Base-by-base conservation (phyloP, 306 rosid genomes). In the Dalbergia oliveri region DNA sequence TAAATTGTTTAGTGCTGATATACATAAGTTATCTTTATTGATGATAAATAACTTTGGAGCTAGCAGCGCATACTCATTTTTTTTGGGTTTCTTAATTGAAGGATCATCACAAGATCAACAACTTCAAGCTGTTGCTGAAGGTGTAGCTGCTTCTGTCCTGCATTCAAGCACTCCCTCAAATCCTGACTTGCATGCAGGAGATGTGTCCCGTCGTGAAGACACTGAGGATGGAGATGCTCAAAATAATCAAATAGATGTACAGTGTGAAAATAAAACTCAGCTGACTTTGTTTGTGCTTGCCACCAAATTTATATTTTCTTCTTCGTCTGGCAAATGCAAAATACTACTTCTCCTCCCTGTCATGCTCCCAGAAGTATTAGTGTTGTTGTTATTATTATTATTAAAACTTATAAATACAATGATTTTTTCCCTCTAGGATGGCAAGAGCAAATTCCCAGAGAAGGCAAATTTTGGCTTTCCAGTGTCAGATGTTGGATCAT, bases 81-180 rank as follows among this genome's bases (percentile, higher is more conserved):
- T 13, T 79, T 72, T 77, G 44, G 19, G 72, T 75, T 80, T 81
- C 61, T 69, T 71, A 78, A 31, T 77, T 57, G 65, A 72, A 82
- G 89, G 88, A 75, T 88, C 90, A 19, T 79, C 88, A 0, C 97
- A 93, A 82, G 99, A 93, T 71, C 94, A 86, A 79, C 94, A 91
- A 18, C 97, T 93, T 85, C 97, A 93, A 90, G 97, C 97, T 84
- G 93, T 95, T 87, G 98, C 98, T 37, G 98, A 93, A 85, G 91
- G 91, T 75, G 93, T 90, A 63, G 97, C 97, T 76, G 97, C 97
- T 85, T 88, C 94, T 70, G 97, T 93, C 84, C 88, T 93, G 69
- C 90, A 68, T 77, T 85, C 94, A 16, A 77, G 84, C 76, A 71
- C 79, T 33, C 50, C 83, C 10, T 88, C 92, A 62, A 90, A 71